phyloP scores from a whole-genome alignment of 2,329 filamentous ascomycete species.

The Verticillium albo-atrum region DNA sequence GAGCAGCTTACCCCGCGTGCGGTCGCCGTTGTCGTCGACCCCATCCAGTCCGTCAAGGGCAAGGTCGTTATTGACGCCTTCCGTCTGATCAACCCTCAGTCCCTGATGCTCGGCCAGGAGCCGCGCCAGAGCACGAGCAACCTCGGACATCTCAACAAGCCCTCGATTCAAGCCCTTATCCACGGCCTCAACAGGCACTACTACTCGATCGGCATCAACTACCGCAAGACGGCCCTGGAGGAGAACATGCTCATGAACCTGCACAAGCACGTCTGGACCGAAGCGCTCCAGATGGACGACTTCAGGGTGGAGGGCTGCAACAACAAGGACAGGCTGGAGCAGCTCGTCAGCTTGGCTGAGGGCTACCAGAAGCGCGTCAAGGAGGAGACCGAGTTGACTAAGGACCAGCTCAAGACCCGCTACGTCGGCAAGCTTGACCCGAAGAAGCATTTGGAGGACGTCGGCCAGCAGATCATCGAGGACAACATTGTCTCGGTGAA shows the following conservation, averaged over 20 bases:
- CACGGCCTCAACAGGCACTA: constrained; percentile 98
- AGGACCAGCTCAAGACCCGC: constrained; percentile 96
- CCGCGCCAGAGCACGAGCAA: constrained; percentile 97
- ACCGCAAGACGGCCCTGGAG: constrained; percentile 93
- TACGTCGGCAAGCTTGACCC: constrained; percentile 99
- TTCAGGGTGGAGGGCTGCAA: constrained; percentile 79
- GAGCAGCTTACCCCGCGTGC: constrained; percentile 96
- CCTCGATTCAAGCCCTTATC: constrained; percentile 98
- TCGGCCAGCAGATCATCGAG: constrained; percentile 94
- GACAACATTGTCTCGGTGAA: constrained; percentile 99
- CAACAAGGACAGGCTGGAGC: constrained; percentile 85
- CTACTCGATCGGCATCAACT: constrained; percentile 98
- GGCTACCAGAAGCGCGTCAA: constrained; percentile 98
- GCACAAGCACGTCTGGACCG: constrained; percentile 99
- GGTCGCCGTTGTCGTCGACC: constrained; percentile 96
- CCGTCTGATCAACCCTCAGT: constrained; percentile 96
- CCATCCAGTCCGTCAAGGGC: constrained; percentile 98
- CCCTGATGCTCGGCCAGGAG: constrained; percentile 96
- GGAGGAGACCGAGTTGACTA: constrained; percentile 94
- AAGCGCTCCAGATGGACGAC: constrained; percentile 94
- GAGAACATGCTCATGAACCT: constrained; percentile 99
- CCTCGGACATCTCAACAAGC: constrained; percentile 96
- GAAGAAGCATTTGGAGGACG: constrained; percentile 98
- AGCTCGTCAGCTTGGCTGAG: constrained; percentile 83
- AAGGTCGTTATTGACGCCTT: constrained; percentile 99